Evolutionary conservation across 169 alveolate species (phyloP).

Genomic region (Pseudocohnilembus persalinus): DNA sequence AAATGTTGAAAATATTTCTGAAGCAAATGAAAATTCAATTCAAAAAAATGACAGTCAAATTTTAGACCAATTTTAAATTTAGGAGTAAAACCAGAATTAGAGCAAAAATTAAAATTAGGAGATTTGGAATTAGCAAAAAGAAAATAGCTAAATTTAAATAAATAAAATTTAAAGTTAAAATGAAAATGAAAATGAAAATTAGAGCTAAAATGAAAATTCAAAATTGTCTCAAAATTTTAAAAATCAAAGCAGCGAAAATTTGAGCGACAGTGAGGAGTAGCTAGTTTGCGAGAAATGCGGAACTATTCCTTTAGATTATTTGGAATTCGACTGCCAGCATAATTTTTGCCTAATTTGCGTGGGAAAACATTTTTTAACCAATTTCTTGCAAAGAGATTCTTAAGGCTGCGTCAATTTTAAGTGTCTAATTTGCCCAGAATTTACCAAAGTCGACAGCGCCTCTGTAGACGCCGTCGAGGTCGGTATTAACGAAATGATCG

Average conservation of each 20-base stretch:
- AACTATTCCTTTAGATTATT: not conserved
- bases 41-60: no score
- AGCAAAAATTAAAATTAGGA: no score
- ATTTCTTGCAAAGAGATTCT: not conserved
- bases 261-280: not conserved
- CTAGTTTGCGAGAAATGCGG: not conserved
- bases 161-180: no score
- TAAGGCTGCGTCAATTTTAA: not conserved
- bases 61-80: no score
- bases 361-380: not conserved
- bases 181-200: not conserved
- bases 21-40: no score
- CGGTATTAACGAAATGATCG: not conserved
- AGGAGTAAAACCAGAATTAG: no score
- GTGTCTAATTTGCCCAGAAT: not conserved
- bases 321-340: not conserved
- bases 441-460: not conserved
- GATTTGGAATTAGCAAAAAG: not conserved
- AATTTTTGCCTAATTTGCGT: not conserved
- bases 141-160: no score
- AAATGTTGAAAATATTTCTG: no score
- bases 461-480: not conserved
- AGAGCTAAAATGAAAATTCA: not conserved
- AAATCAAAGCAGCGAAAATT: no score
- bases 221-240: no score